A percentile compares a stretch with the other conserved stretches of the same genome.
These are phyloP conservation scores for Debaryomyces coudertii DNA, from an alignment of 1,139 yeast species.

Conservation along the genomic window DNA sequence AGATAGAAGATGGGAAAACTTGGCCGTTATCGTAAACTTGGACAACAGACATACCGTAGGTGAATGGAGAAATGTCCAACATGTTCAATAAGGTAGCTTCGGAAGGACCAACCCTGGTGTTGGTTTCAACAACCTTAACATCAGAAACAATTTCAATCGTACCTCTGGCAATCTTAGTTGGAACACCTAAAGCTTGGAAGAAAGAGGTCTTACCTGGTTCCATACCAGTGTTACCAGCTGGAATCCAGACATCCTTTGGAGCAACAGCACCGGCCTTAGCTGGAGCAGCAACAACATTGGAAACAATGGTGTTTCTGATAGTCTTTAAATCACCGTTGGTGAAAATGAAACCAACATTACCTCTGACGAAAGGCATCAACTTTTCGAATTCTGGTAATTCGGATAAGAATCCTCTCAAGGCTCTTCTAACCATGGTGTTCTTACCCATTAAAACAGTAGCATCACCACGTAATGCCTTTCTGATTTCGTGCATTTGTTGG, in stretches of 20 bases:
- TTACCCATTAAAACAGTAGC: slow-evolving; percentile 99
- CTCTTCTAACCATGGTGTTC: slow-evolving; percentile 99
- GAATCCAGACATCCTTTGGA: slow-evolving; percentile 95
- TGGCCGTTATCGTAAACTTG: slow-evolving; percentile 99
- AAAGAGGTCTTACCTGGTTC: slow-evolving; percentile 99
- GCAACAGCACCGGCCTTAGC: slow-evolving; percentile 99
- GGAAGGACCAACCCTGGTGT: slow-evolving; percentile 95
- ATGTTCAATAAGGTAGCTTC: slow-evolving; percentile 98
- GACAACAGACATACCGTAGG: slow-evolving; percentile 95
- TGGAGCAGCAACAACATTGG: slow-evolving; percentile 99
- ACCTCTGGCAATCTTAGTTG: slow-evolving; percentile 99
- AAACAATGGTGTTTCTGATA: slow-evolving; percentile 82
- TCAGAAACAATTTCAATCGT: slow-evolving; percentile 98
- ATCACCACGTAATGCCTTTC: slow-evolving; percentile 93
- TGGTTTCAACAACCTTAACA: slow-evolving; percentile 90
- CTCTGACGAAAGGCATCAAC: slow-evolving; percentile 90
- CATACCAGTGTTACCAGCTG: slow-evolving; percentile 99
- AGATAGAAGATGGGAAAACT: slow-evolving; percentile 94
- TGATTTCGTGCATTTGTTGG: slow-evolving; percentile 99
- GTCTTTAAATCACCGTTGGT: slow-evolving; percentile 93
- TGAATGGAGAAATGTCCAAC: slow-evolving; percentile 99
- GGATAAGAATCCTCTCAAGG: slow-evolving; percentile 91
- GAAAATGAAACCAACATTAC: slow-evolving; percentile 99
- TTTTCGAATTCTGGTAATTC: slow-evolving; percentile 97
- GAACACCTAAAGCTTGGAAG: slow-evolving; percentile 99